Evolutionary conservation across 1,284 basidiomycete genomes (phyloP), one percentile per base, ranked within the genome.

Genomic region (Entoloma clypeatum): DNA sequence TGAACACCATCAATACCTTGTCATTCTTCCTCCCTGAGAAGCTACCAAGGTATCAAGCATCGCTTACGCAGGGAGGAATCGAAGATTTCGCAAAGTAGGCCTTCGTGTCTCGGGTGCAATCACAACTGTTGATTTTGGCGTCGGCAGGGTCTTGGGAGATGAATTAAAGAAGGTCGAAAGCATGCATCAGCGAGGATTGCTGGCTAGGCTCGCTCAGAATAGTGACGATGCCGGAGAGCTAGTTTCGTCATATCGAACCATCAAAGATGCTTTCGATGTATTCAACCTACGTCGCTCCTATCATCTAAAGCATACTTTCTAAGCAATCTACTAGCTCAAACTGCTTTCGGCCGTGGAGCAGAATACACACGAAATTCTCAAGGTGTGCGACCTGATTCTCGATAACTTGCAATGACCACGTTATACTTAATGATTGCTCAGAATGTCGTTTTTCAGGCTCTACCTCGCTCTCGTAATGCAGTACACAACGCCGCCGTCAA

Each of bases 171-270:
- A n/a, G n/a, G n/a, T n/a, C n/a, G n/a, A n/a, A n/a, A n/a, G n/a
- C n/a, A n/a, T n/a, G n/a, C 32, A 34, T 22, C 9, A 34, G 16
- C 32, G 21, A 21, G 21, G 32, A 34, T 34, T 34, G 1, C 9
- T 23, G 19, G 32, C 11, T 13, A 34, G 32, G 24, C 5, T 34
- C 4, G 32, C 32, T 34, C 32, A 34, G 9, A 34, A 34, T 23
- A 34, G 19, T 22, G 32, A 11, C 19, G 32, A 34, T 22, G 32
- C 32, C 1, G 32, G 10, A 22, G 32, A 23, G 11, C 32, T 34
- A 19, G 2, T 34, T 34, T 34, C 10, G 3, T 34, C 32, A 6
- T 34, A 13, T n/a, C 32, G 32, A 34, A 23, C 19, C 13, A 34
- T 34, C 6, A 34, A n/a, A n/a, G 32, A 34, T 34, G 32, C 21